Evolutionary conservation across 2,329 filamentous ascomycete species (phyloP), one percentile per base, ranked within the genome.

Genomic region (Hypoxylon sp.): DNA sequence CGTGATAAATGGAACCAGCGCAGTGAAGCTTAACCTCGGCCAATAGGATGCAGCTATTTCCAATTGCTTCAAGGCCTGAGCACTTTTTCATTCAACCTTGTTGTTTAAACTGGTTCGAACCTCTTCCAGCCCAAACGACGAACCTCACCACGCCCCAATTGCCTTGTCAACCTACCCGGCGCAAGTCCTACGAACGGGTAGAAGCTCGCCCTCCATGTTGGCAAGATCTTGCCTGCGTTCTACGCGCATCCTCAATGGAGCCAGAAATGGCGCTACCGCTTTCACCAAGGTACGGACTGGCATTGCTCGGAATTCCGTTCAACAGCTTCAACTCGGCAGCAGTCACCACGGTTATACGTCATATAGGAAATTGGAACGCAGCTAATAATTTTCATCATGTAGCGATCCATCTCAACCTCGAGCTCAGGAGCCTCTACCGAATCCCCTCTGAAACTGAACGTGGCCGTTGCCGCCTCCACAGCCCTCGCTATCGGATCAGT

Each of bases 221-320:
- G 92, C 93, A 86, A 92, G 94, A 88, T 93, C 94, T 84, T 90
- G 90, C 85, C 85, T 97, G 88, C 93, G 93, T 87, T 90, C 92
- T 82, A 88, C 92, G 89, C 94, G 94, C 89, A 88, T 91, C 80
- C 87, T 94, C 86, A 91, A 90, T 86, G 87, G 90, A 83, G 88
- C 91, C 79, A 87, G 90, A 85, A 91, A 91, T 86, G 87, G 88
- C 83, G 86, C 90, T 81, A 86, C 89, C 81, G 88, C 89, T 81
- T 84, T 90, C 78, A 85, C 90, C 79, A 93, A 91, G 91, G 93
- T 93, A 90, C 87, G 90, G 77, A 72, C 38, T 36, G 52, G 58
- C 43, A 28, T 28, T 41, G 25, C 10, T 53, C 53, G 30, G 49
- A 63, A 58, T 49, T 45, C 61, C 63, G 51, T 43, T 32, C 17